These are phyloP conservation scores for Suillus alpinus DNA, from an alignment of 768 basidiomycete genomes.

Conservation along the genomic window DNA sequence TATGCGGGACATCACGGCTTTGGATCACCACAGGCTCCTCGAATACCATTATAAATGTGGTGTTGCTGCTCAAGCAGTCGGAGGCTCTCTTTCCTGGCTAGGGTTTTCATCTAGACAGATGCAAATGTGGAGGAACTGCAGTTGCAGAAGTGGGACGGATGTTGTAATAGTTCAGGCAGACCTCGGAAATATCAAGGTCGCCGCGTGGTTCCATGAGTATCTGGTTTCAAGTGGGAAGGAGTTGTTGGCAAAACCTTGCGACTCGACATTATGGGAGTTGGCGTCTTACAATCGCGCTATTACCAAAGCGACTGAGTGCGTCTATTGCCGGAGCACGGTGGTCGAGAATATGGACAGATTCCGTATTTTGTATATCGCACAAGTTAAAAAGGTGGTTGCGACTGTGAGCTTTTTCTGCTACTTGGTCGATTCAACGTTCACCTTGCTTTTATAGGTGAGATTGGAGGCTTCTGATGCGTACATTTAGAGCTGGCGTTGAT, in stretches of 20 bases:
- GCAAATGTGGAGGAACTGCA: neutral
- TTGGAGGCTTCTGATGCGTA: neutral
- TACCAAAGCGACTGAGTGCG: neutral
- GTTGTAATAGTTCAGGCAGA: neutral
- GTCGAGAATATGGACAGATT: neutral
- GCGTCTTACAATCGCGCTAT: neutral
- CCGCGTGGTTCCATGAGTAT: constrained; percentile 5
- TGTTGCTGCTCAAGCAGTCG: constrained; percentile 3
- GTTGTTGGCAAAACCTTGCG: constrained; percentile 4
- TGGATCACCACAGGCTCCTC: constrained; percentile 39
- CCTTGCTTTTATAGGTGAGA: neutral
- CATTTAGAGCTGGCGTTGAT: neutral
- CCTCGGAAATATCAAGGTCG: neutral
- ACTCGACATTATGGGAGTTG: neutral
- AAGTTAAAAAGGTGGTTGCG: constrained; percentile 3
- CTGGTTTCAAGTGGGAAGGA: constrained; percentile 3
- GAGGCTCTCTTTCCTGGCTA: neutral
- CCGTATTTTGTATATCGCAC: neutral
- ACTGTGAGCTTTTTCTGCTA: constrained; percentile 5
- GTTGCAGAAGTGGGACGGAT: neutral
- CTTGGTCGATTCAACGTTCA: constrained; percentile 4
- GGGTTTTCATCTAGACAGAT: neutral
- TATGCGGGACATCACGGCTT: constrained; percentile 41
- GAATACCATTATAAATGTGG: constrained; percentile 42
- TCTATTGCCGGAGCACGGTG: neutral